A percentile compares a stretch with the other conserved stretches of the same genome.
Conservation (phyloP, 805 yeast genomes). For the Saccharomycopsis olivae region DNA sequence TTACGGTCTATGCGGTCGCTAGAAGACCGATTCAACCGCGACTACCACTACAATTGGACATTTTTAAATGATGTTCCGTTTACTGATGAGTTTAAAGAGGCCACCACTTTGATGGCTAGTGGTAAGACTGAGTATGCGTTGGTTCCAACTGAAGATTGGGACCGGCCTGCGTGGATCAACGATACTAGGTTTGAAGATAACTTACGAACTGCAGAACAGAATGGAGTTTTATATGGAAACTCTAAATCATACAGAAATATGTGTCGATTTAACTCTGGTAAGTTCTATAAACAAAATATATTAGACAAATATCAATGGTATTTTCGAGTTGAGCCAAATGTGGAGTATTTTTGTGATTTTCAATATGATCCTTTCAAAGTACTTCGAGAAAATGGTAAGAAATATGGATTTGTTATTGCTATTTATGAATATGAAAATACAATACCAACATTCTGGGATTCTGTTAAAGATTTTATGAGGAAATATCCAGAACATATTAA, state of each 20-base stretch:
- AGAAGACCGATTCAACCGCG: slow-evolving; percentile 62
- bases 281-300: slow-evolving; percentile 70
- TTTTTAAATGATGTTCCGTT: slow-evolving; percentile 69
- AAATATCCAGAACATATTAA: slow-evolving; percentile 54
- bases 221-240: slow-evolving; percentile 52
- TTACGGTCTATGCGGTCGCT: slow-evolving; percentile 63
- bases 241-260: slow-evolving; percentile 73
- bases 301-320: slow-evolving; percentile 73
- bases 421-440: slow-evolving; percentile 77
- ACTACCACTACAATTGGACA: slow-evolving; percentile 67
- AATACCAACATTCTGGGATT: slow-evolving; percentile 75
- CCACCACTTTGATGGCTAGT: slow-evolving; percentile 48
- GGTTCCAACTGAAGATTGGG: slow-evolving; percentile 66
- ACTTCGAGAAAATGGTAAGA: slow-evolving; percentile 65
- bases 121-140: slow-evolving; percentile 61
- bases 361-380: slow-evolving; percentile 79
- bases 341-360: slow-evolving; percentile 80
- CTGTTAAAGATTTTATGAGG: slow-evolving; percentile 52
- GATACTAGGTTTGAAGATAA: slow-evolving; percentile 38
- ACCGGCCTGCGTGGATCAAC: slow-evolving; percentile 64
- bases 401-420: slow-evolving; percentile 81
- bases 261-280: slow-evolving; percentile 93
- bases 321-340: slow-evolving; percentile 93
- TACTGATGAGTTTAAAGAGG: slow-evolving; percentile 47
- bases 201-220: slow-evolving; percentile 32